These are phyloP conservation scores for Phytophthora europaea DNA, from an alignment of 352 stramenopile genomes.

Conservation along the genomic window DNA sequence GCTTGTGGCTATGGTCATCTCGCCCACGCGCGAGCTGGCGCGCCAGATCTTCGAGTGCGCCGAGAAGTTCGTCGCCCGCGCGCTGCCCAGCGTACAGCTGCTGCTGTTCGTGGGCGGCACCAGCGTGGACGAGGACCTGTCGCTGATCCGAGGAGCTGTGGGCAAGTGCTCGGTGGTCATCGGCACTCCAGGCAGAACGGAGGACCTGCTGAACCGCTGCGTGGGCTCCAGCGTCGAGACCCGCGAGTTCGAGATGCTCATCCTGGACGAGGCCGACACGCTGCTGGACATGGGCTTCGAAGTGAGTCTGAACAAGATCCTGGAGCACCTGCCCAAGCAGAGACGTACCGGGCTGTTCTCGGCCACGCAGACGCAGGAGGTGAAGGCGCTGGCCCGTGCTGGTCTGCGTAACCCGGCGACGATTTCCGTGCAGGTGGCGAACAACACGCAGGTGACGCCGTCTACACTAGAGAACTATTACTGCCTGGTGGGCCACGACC, in stretches of 20 bases:
- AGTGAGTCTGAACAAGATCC: slow-evolving; percentile 96
- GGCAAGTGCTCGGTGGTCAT: slow-evolving; percentile 84
- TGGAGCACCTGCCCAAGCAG: slow-evolving; percentile 97
- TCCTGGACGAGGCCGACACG: slow-evolving; percentile 99
- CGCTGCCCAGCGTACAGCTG: slow-evolving; percentile 72
- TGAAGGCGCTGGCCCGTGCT: slow-evolving; percentile 95
- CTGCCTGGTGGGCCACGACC: slow-evolving; percentile 93
- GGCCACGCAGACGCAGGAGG: slow-evolving; percentile 95
- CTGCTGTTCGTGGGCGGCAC: slow-evolving; percentile 93
- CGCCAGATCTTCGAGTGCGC: slow-evolving; percentile 87
- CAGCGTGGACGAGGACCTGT: slow-evolving; percentile 88
- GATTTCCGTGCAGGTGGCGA: slow-evolving; percentile 97
- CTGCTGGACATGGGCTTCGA: slow-evolving; percentile 99
- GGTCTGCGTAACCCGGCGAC: slow-evolving; percentile 99
- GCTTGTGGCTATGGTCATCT: slow-evolving; percentile 88
- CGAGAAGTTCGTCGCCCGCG: slow-evolving; percentile 66
- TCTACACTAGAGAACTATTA: slow-evolving; percentile 96
- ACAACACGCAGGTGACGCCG: slow-evolving; percentile 83
- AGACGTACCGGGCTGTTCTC: slow-evolving; percentile 95
- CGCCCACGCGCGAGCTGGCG: slow-evolving; percentile 91
- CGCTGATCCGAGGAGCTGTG: slow-evolving; percentile 61
- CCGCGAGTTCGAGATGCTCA: slow-evolving; percentile 97
- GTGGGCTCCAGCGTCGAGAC: slow-evolving; percentile 84
- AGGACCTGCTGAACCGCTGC: slow-evolving; percentile 91
- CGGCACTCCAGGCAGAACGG: slow-evolving; percentile 85